phyloP scores from a whole-genome alignment of 345 rosid species.

The Populus alba region DNA sequence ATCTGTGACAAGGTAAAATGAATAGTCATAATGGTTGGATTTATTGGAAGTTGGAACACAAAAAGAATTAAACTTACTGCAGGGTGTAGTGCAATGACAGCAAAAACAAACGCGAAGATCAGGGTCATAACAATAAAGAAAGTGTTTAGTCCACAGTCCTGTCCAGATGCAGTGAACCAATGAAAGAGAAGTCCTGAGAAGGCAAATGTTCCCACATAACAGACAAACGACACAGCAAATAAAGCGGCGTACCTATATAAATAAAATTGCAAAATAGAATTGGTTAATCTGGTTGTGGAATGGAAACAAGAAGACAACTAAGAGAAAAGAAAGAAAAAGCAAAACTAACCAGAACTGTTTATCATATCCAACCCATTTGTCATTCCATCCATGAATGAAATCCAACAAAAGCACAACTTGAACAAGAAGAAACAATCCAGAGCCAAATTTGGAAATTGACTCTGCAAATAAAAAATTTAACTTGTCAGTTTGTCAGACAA shows the following conservation, averaged over 20 bases:
- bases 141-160: slow-evolving; percentile 92
- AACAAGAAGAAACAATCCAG: slow-evolving; percentile 92
- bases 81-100: slow-evolving; percentile 86
- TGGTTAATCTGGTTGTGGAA: slow-evolving; percentile 1
- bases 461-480: slow-evolving; percentile 43
- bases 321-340: background rate
- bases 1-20: background rate
- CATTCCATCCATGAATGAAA: slow-evolving; percentile 99
- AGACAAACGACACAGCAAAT: slow-evolving; percentile 77
- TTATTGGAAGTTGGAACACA: slow-evolving; percentile 8
- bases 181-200: slow-evolving; percentile 97
- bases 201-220: slow-evolving; percentile 74
- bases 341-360: slow-evolving; percentile 94
- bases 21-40: background rate
- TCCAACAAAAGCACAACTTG: slow-evolving; percentile 99
- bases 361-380: slow-evolving; percentile 93
- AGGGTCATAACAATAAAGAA: slow-evolving; percentile 76
- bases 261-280: background rate
- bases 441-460: slow-evolving; percentile 85
- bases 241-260: slow-evolving; percentile 72
- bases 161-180: slow-evolving; percentile 95
- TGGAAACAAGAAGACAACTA: slow-evolving; percentile 1
- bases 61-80: slow-evolving; percentile 55
- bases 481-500: background rate
- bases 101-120: slow-evolving; percentile 64